Base-by-base conservation (phyloP, 768 basidiomycete genomes). In the Xerocomus brunneocitrinus region DNA sequence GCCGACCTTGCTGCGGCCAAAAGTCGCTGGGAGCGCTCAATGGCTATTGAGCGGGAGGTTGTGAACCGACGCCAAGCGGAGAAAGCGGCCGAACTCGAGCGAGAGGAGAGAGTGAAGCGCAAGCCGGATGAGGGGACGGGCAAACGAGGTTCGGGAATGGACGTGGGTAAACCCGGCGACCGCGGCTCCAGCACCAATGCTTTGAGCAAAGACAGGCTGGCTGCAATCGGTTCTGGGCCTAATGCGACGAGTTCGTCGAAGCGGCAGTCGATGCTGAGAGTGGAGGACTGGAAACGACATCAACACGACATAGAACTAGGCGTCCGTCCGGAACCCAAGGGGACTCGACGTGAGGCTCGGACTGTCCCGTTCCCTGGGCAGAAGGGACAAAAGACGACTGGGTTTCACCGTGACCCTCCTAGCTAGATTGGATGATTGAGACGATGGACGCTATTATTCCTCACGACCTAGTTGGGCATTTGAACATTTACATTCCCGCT, bases 211-310 rank as follows among this genome's bases (percentile, higher is more conserved):
- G 81, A 84, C 63, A 79, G 78, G 66, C 74, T 90, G 13, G 81
- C 77, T 41, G 62, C 67, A 27, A 63, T 74, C 47, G 59, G 64
- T 5, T 70, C 71, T 24, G 72, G 70, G 14, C 44, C 50, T 3
- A 58, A 62, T 32, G 53, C 39, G 12, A n/a, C 67, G 13, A 64
- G 73, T 28, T 73, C 80, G 34, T 82, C 85, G 41, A 82, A 80
- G 60, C 81, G 87, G 44, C 67, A 85, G 67, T 89, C 88, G 39
- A 82, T 78, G 65, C 68, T 91, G 75, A 89, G 90, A 66, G 89
- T 91, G 38, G 87, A 90, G 67, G 89, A 90, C 65, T 91, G 90
- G 89, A 84, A 89, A 68, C 79, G 80, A 58, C 78, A 83, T 61
- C 89, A 91, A 65, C 75, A 81, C 49, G 78, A 81, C 42, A 66